Evolutionary conservation across 768 basidiomycete species (phyloP).

Genomic region (Trametes cubensis): DNA sequence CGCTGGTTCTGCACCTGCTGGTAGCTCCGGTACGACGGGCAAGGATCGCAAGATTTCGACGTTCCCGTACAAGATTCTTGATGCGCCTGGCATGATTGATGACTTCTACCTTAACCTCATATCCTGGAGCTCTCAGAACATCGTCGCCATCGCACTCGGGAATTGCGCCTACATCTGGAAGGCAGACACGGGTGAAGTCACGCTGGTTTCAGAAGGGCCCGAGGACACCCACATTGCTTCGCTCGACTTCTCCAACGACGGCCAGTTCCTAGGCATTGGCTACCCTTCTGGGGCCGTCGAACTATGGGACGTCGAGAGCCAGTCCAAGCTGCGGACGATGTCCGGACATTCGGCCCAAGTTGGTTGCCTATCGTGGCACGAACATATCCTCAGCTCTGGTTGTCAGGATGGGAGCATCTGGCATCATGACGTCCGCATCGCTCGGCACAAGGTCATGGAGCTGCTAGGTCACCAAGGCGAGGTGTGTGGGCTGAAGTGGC

Average conservation of each 20-base stretch:
- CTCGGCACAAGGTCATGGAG: slow-evolving; percentile 84
- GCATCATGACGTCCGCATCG: slow-evolving; percentile 91
- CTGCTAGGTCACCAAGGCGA: slow-evolving; percentile 89
- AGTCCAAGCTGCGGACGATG: slow-evolving; percentile 89
- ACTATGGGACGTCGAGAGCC: slow-evolving; percentile 89
- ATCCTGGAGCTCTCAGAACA: slow-evolving; percentile 85
- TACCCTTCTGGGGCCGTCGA: slow-evolving; percentile 84
- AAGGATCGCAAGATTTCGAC: slow-evolving; percentile 85
- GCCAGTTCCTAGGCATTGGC: slow-evolving; percentile 81
- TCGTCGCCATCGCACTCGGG: slow-evolving; percentile 88
- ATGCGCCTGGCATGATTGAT: slow-evolving; percentile 90
- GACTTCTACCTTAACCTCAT: slow-evolving; percentile 97
- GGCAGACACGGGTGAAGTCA: slow-evolving; percentile 87
- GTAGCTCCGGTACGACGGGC: slow-evolving; percentile 58
- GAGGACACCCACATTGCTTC: slow-evolving; percentile 76
- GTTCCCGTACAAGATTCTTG: slow-evolving; percentile 89
- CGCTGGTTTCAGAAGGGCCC: slow-evolving; percentile 72
- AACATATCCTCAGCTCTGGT: slow-evolving; percentile 83
- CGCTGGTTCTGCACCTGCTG: slow-evolving; percentile 61
- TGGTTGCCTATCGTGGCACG: slow-evolving; percentile 84
- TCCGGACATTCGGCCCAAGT: slow-evolving; percentile 81
- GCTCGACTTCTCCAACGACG: slow-evolving; percentile 79
- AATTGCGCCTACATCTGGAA: slow-evolving; percentile 92
- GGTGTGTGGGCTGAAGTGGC: slow-evolving; percentile 91
- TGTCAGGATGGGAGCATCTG: slow-evolving; percentile 95